Evolutionary conservation across 495 filamentous ascomycete species (phyloP).

Genomic region (Trichoderma erinaceum): DNA sequence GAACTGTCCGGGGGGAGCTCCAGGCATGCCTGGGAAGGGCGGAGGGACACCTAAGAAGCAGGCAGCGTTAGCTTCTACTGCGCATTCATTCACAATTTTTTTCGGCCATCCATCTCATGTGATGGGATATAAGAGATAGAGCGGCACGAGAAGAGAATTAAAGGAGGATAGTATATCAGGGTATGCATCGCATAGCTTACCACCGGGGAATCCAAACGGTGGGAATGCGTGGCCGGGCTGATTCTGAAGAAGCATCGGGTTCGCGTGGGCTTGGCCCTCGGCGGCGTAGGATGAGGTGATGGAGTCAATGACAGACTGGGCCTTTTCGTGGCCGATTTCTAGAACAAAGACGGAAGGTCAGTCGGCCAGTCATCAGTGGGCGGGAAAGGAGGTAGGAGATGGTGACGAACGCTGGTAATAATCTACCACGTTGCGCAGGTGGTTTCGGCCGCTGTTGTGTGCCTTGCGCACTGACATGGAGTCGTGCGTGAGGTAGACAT

Average conservation of each 20-base stretch:
- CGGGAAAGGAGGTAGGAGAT: conserved; percentile 11
- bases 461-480: conserved; percentile 99
- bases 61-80: not conserved
- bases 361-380: not conserved
- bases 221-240: conserved; percentile 39
- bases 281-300: conserved; percentile 93
- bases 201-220: conserved; percentile 23
- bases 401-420: conserved; percentile 83
- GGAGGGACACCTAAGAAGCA: conserved; percentile 19
- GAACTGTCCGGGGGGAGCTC: conserved; percentile 28
- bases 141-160: not conserved
- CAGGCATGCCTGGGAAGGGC: conserved; percentile 35
- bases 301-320: conserved; percentile 93
- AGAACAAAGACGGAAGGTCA: conserved; percentile 4
- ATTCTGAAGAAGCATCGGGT: conserved; percentile 70
- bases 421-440: conserved; percentile 92
- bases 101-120: not conserved
- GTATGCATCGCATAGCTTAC: conserved; percentile 20
- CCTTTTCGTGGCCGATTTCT: conserved; percentile 99
- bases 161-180: not conserved
- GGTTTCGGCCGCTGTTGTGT: conserved; percentile 93
- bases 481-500: conserved; percentile 99
- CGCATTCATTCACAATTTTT: not conserved
- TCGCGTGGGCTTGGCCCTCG: conserved; percentile 78
- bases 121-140: not conserved